Evolutionary conservation across 768 basidiomycete species (phyloP), one percentile per base, ranked within the genome.

Genomic region (Lactifluus pinguis): DNA sequence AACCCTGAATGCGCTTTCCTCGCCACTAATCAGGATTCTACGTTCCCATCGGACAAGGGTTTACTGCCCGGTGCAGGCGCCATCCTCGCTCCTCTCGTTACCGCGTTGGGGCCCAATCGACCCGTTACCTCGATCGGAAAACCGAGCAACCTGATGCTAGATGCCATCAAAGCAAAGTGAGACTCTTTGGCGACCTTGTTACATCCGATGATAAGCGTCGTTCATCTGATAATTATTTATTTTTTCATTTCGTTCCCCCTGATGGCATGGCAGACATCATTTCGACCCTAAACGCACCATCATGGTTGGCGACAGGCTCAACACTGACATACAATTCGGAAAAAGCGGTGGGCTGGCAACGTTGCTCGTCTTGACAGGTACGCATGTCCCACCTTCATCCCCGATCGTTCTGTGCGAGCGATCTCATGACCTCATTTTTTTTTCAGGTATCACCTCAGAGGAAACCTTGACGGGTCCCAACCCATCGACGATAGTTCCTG

Each of bases 291-390:
- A 79, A 62, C 78, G 85, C 55, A 94, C 95, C 15, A 84, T 98
- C 71, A 98, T 99, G 92, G 79, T 98, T 49, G 95, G 95, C 45
- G 95, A 99, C 75, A 83, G 95, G 62, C 79, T 99, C 65, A 88
- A 91, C 71, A 98, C 97, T 6, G 95, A 99, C 73, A 98, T 99
- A 67, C 74, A 89, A 54, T 99, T 98, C 68, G 97, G 95, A 53
- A 80, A 90, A 70, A 81, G 82, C 49, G 92, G 92, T 45, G 92
- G 92, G 30, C 79, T 97, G 21, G 72, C 87, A 17, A 98, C 95
- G 0, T 77, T 98, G 59, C 84, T 98, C 45, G 95, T 98, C 58
- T 75, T 98, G 66, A 94, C 92, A n/a, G 94, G 93, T 89, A 69
- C 64, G 73, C 53, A 15, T 51, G 32, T 55, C 17, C 49, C 57